Evolutionary conservation across 192 early-diverging fungal species (phyloP).

Genomic region (Linnemannia elongata): DNA sequence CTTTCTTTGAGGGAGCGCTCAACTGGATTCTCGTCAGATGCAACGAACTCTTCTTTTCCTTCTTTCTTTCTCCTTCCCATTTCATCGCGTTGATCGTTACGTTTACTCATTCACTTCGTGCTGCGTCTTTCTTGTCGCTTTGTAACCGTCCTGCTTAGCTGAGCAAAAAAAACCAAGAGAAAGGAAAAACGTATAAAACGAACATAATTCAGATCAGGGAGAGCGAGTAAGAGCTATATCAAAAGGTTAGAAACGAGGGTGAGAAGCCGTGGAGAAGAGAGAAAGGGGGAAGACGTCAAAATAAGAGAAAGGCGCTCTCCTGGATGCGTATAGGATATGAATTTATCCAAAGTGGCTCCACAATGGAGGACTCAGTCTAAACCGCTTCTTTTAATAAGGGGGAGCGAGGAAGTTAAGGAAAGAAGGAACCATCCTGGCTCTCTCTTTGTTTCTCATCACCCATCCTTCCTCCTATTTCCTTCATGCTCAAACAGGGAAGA

Average conservation of each 20-base stretch:
- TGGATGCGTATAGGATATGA: neutral
- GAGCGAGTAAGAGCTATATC: neutral
- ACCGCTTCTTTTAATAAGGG: neutral
- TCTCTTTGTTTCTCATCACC: neutral
- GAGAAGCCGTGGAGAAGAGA: neutral
- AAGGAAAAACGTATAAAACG: neutral
- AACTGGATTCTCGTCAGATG: neutral
- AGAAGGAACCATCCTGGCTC: neutral
- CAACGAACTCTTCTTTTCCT: neutral
- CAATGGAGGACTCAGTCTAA: neutral
- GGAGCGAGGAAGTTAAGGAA: neutral
- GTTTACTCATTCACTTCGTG: neutral
- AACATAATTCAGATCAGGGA: neutral
- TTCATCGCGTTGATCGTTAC: neutral
- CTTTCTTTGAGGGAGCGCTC: neutral
- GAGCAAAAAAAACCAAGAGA: neutral
- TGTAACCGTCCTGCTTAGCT: neutral
- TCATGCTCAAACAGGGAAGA: neutral
- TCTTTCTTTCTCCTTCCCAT: neutral
- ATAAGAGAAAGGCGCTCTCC: neutral
- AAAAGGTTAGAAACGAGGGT: neutral
- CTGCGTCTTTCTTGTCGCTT: neutral
- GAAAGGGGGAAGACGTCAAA: neutral
- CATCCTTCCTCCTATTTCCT: neutral
- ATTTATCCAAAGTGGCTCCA: constrained; percentile 3